A percentile compares a stretch with the other conserved stretches of the same genome.
Evolutionary conservation across 2,329 filamentous ascomycete species (phyloP).

Genomic region (Alternaria ethzedia): DNA sequence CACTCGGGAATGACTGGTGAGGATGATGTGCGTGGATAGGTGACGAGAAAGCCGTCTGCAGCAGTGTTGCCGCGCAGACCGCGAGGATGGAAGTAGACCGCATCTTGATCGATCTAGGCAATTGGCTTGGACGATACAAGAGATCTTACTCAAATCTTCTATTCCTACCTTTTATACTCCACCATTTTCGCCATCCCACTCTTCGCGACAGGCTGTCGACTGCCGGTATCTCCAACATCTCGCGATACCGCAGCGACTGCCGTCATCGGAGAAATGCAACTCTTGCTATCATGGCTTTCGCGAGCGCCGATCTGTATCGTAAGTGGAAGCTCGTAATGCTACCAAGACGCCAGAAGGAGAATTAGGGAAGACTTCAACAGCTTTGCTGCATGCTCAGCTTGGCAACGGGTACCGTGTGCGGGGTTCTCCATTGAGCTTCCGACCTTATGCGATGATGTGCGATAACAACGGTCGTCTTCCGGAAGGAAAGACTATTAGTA

Average conservation of each 20-base stretch:
- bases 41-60: slow-evolving; percentile 13
- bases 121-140: neutral
- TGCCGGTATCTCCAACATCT: slow-evolving; percentile 18
- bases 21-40: slow-evolving; percentile 19
- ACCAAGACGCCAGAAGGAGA: slow-evolving; percentile 20
- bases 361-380: slow-evolving; percentile 1
- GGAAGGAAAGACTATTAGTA: neutral
- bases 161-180: neutral
- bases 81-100: slow-evolving; percentile 9
- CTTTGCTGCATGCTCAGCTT: slow-evolving; percentile 9
- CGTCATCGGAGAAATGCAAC: slow-evolving; percentile 13
- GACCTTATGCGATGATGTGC: neutral
- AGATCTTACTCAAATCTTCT: neutral
- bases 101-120: slow-evolving; percentile 10
- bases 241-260: slow-evolving; percentile 4
- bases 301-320: slow-evolving; percentile 14
- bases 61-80: slow-evolving; percentile 8
- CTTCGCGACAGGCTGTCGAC: neutral
- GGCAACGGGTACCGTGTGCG: slow-evolving; percentile 15
- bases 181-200: slow-evolving; percentile 11
- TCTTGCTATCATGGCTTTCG: slow-evolving; percentile 6
- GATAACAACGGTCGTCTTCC: neutral
- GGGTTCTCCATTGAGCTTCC: slow-evolving; percentile 4
- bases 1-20: slow-evolving; percentile 17
- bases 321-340: slow-evolving; percentile 27